Percentiles rank a stretch among this genome's conserved stretches.
phyloP scores from a whole-genome alignment of 768 basidiomycete genomes.

The Serendipita vermifera region DNA sequence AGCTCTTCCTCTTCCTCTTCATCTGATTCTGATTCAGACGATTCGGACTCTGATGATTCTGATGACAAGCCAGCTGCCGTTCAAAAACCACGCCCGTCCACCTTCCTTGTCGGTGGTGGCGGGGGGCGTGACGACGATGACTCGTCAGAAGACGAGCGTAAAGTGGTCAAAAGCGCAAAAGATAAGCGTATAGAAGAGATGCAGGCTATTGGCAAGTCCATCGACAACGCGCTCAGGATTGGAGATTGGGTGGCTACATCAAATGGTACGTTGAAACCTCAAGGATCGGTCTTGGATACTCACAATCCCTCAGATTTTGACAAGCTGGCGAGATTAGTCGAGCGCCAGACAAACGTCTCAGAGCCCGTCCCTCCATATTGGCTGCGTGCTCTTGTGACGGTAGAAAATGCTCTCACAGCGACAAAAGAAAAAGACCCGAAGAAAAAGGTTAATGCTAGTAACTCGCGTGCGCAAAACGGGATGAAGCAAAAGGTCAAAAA shows the following conservation, averaged over 20 bases:
- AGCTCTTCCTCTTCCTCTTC: slow-evolving; percentile 62
- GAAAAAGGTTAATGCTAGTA: slow-evolving; percentile 93
- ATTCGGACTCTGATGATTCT: slow-evolving; percentile 35
- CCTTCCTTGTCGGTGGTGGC: slow-evolving; percentile 29
- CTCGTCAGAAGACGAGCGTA: slow-evolving; percentile 46
- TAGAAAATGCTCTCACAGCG: slow-evolving; percentile 67
- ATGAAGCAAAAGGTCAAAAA: slow-evolving; percentile 98
- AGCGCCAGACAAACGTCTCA: slow-evolving; percentile 70
- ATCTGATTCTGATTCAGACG: slow-evolving; percentile 30
- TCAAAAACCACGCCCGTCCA: slow-evolving; percentile 29
- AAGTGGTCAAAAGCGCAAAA: slow-evolving; percentile 75
- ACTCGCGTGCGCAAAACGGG: slow-evolving; percentile 88
- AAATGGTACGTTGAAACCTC: slow-evolving; percentile 42
- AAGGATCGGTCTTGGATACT: slow-evolving; percentile 12
- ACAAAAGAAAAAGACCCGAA: slow-evolving; percentile 83
- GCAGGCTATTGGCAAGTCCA: slow-evolving; percentile 78
- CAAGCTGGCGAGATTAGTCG: slow-evolving; percentile 82
- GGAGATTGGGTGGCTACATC: slow-evolving; percentile 94
- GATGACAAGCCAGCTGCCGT: slow-evolving; percentile 29
- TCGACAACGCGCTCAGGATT: slow-evolving; percentile 91
- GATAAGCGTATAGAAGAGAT: slow-evolving; percentile 91
- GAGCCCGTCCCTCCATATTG: slow-evolving; percentile 83
- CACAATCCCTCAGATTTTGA: slow-evolving; percentile 65
- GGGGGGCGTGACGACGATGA: slow-evolving; percentile 45
- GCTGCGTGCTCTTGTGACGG: slow-evolving; percentile 54